Conservation (phyloP, 805 yeast species). For the Middelhovenomyces tepae region DNA sequence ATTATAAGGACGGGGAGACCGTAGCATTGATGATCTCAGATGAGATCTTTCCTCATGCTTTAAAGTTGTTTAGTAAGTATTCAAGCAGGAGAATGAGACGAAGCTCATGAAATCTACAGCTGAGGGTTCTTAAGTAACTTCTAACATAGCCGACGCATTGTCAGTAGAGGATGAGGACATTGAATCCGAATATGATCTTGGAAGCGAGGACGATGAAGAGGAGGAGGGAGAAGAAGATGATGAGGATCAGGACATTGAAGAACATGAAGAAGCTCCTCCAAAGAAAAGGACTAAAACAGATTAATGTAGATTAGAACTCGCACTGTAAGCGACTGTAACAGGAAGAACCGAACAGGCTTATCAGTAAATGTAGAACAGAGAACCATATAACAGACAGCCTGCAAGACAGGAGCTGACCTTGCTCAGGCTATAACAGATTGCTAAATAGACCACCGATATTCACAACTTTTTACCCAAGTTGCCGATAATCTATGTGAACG, state of each 20-base stretch:
- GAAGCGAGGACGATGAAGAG: slow-evolving; percentile 11
- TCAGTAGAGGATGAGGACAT: slow-evolving; percentile 13
- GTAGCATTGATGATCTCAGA: slow-evolving; percentile 65
- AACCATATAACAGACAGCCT: not conserved
- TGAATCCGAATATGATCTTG: slow-evolving; percentile 14
- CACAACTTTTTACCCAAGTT: too few relatives aligned
- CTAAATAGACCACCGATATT: too few relatives aligned
- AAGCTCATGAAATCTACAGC: too few relatives aligned
- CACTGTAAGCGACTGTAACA: too few relatives aligned
- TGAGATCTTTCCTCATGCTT: slow-evolving; percentile 78
- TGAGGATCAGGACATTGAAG: slow-evolving; percentile 8
- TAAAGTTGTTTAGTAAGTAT: slow-evolving; percentile 72
- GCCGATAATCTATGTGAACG: too few relatives aligned
- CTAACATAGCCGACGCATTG: too few relatives aligned
- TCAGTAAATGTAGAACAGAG: not conserved
- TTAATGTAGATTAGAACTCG: too few relatives aligned
- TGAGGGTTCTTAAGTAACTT: too few relatives aligned
- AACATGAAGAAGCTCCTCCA: slow-evolving; percentile 15
- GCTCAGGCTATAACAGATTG: too few relatives aligned
- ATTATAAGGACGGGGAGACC: slow-evolving; percentile 73
- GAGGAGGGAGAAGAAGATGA: slow-evolving; percentile 7
- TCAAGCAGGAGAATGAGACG: too few relatives aligned
- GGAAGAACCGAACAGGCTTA: not conserved
- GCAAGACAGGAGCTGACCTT: too few relatives aligned
- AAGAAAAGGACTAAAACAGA: slow-evolving; percentile 13